Evolutionary conservation across 2,329 filamentous ascomycete species (phyloP), one percentile per base, ranked within the genome.

Genomic region (Diaporthe citriasiana): DNA sequence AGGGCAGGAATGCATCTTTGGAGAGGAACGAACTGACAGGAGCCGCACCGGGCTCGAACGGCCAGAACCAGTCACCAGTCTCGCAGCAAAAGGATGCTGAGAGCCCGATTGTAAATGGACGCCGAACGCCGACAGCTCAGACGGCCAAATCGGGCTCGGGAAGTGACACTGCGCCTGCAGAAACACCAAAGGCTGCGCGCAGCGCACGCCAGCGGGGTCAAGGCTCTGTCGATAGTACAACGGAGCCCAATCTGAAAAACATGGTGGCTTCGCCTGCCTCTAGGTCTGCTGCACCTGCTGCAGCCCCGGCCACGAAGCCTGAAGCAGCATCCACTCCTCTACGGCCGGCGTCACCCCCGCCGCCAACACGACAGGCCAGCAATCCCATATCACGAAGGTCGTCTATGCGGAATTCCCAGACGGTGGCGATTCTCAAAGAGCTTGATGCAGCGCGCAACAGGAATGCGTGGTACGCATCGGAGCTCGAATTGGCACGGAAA

Each of bases 381-480:
- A 89, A 91, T 83, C 84, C 91, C 76, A 78, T 93, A 78, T 83
- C 86, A 78, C 83, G 93, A 79, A 84, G 91, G 81, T 85, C 92
- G 75, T 88, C 93, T 74, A 84, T 89, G 77, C 82, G 89, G 81
- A 89, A 91, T 79, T 87, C 90, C 10, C 91, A 93, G 77, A 93
- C 93, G 1, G 93, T 94, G 76, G 92, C 93, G 0, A 83, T 98
- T 17, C 87, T 94, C 19, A 96, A 97, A 81, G 97, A 99, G 81
- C 87, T 99, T 2, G 96, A 99, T 81, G 88, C 91, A 12, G 89
- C 93, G 4, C 94, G 94, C 79, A 97, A 93, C 80, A 91, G 94
- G 69, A 98, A 98, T 83, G 96, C 96, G 0, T 99, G 97, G 97
- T 98, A 97, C 82, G 95, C 95, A 10, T 98, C 96, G 0, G 97